Conservation (phyloP, 805 yeast genomes). For the Kuraishia hungarica region DNA sequence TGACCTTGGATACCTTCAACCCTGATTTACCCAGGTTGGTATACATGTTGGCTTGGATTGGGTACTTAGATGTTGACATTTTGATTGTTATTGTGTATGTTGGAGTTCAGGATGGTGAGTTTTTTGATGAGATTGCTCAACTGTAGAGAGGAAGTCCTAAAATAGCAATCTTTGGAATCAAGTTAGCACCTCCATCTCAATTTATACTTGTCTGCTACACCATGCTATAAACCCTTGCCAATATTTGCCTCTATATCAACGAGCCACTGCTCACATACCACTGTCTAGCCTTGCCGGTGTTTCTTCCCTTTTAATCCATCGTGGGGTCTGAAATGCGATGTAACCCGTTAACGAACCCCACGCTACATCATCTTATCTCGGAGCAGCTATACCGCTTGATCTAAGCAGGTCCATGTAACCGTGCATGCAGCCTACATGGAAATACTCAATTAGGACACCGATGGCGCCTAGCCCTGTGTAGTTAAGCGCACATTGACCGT, state of each 20-base stretch:
- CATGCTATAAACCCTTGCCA: not conserved
- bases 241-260: not conserved
- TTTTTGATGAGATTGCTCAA: no score
- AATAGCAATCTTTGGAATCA: no score
- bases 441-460: not conserved
- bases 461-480: not conserved
- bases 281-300: not conserved
- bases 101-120: no score
- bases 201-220: not conserved
- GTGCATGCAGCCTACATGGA: not conserved
- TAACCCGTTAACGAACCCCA: not conserved
- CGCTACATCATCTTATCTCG: not conserved
- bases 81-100: not conserved
- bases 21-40: slow-evolving; percentile 36
- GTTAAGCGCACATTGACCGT: not conserved
- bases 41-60: slow-evolving; percentile 4
- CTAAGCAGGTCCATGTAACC: not conserved
- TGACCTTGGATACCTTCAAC: slow-evolving; percentile 35
- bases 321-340: not conserved
- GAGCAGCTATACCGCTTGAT: not conserved
- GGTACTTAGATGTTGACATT: not conserved
- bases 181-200: not conserved
- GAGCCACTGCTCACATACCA: not conserved
- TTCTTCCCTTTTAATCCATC: not conserved
- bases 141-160: no score